These are phyloP conservation scores for Cladosporium sp. DNA, from an alignment of 2,329 filamentous ascomycete genomes.

Conservation along the genomic window DNA sequence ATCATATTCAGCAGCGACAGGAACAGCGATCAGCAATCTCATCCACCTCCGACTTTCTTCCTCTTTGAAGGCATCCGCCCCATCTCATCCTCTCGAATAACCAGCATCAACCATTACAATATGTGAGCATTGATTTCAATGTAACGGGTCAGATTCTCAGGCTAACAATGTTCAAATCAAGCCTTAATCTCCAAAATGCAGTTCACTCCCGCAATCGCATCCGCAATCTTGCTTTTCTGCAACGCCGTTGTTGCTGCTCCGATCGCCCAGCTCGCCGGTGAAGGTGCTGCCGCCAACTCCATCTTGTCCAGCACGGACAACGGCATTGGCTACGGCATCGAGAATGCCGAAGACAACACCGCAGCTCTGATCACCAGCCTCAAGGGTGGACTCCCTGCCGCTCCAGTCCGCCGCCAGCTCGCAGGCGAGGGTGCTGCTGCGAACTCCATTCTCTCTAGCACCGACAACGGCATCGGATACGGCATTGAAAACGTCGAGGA, in stretches of 20 bases:
- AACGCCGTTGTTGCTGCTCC: conserved; percentile 13
- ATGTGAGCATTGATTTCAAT: neutral
- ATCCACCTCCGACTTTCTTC: no score
- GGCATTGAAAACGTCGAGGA: conserved; percentile 21
- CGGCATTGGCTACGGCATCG: conserved; percentile 18
- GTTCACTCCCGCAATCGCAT: conserved; percentile 14
- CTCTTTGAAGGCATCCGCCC: neutral
- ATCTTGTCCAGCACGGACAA: conserved; percentile 19
- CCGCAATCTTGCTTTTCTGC: conserved; percentile 15
- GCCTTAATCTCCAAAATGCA: conserved; percentile 13
- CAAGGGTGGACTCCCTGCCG: conserved; percentile 9
- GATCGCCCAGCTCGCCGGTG: conserved; percentile 19
- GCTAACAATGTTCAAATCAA: neutral
- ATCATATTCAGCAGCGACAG: neutral
- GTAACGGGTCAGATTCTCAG: no score
- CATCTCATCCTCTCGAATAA: neutral
- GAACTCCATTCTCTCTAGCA: conserved; percentile 17
- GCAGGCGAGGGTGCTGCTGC: conserved; percentile 21
- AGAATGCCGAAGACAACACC: conserved; percentile 17
- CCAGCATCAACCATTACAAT: neutral
- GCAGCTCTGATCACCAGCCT: conserved; percentile 10
- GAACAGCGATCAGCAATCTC: neutral
- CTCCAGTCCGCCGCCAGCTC: conserved; percentile 17
- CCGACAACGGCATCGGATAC: conserved; percentile 21
- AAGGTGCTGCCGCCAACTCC: conserved; percentile 18